Percentiles rank a stretch among this genome's conserved stretches.
These are phyloP conservation scores for Moesziomyces antarcticus DNA, from an alignment of 1,284 basidiomycete species.

Conservation along the genomic window DNA sequence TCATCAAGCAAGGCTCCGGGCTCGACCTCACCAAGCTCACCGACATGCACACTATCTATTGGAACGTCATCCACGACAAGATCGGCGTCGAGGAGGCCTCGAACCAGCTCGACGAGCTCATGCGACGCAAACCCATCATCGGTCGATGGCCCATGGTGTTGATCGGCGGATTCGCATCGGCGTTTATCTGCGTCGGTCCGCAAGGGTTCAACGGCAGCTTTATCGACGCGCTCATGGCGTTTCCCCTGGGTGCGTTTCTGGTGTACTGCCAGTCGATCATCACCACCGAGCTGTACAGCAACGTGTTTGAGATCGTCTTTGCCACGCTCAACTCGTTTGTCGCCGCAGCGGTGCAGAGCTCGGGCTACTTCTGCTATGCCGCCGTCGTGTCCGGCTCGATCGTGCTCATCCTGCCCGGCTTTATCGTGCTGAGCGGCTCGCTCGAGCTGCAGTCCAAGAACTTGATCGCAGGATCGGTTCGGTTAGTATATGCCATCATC, in stretches of 20 bases:
- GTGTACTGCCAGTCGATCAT: constrained; percentile 64
- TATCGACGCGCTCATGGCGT: constrained; percentile 79
- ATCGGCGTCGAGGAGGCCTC: constrained; percentile 84
- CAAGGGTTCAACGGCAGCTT: constrained; percentile 76
- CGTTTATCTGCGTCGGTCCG: constrained; percentile 73
- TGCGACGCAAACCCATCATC: constrained; percentile 72
- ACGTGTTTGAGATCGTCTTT: constrained; percentile 88
- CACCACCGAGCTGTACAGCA: constrained; percentile 79
- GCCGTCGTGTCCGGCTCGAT: constrained; percentile 85
- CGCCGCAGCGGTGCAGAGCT: constrained; percentile 68
- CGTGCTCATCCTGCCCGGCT: constrained; percentile 82
- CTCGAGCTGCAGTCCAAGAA: constrained; percentile 76
- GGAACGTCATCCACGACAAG: constrained; percentile 88
- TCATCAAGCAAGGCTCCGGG: constrained; percentile 67
- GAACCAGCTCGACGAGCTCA: constrained; percentile 78
- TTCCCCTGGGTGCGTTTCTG: constrained; percentile 83
- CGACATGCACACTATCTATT: constrained; percentile 81
- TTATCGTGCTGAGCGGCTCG: constrained; percentile 74
- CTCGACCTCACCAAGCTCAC: constrained; percentile 69
- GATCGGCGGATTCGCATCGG: constrained; percentile 83
- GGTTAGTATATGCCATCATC: constrained; percentile 83
- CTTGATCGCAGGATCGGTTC: constrained; percentile 73
- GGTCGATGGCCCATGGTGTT: constrained; percentile 73
- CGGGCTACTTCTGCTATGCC: constrained; percentile 80
- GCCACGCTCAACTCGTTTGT: constrained; percentile 83